Evolutionary conservation across 768 basidiomycete species (phyloP).

Genomic region (Termitomyces heimii): DNA sequence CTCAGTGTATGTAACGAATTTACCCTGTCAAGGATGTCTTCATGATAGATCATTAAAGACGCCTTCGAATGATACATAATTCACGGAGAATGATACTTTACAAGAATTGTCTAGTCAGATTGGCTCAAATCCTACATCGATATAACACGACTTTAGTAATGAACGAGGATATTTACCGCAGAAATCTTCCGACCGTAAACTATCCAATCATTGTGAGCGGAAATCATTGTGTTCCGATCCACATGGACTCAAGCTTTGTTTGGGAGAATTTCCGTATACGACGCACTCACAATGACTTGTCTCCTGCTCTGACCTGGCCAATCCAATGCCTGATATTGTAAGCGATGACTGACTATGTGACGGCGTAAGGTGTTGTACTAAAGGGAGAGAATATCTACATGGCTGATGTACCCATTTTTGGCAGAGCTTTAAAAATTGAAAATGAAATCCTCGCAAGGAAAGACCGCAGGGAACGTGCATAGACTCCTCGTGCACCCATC

Average conservation of each 20-base stretch:
- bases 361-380: neutral
- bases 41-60: neutral
- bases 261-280: neutral
- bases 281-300: neutral
- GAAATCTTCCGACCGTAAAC: neutral
- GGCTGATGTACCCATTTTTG: neutral
- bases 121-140: neutral
- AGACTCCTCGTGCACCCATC: conserved; percentile 18
- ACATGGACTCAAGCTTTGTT: neutral
- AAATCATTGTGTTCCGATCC: neutral
- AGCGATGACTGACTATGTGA: neutral
- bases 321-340: neutral
- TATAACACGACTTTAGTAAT: neutral
- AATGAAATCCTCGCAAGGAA: conserved; percentile 1
- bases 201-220: too few relatives aligned
- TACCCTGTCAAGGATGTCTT: neutral
- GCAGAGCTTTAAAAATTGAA: conserved; percentile 1
- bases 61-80: neutral
- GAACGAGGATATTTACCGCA: too few relatives aligned
- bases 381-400: neutral
- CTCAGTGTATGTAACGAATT: conserved; percentile 7
- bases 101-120: neutral
- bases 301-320: neutral
- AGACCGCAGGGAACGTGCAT: conserved; percentile 7
- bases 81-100: neutral